Evolutionary conservation across 495 filamentous ascomycete genomes (phyloP).

Genomic region (Lophium mytilinum): DNA sequence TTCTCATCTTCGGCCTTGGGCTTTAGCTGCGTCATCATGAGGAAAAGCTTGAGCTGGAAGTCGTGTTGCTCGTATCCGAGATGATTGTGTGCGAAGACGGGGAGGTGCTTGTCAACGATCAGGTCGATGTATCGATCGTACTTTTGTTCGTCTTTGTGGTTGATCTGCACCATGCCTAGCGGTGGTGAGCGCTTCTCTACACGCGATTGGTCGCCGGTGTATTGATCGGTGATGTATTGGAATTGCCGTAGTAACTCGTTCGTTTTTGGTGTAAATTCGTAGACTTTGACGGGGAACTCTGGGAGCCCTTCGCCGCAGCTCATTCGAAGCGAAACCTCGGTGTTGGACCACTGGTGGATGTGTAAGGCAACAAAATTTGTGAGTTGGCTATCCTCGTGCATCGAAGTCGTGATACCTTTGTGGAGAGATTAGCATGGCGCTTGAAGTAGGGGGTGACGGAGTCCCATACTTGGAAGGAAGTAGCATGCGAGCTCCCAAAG

Average conservation of each 20-base stretch:
- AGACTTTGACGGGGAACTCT: conserved; percentile 25
- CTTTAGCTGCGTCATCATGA: conserved; percentile 27
- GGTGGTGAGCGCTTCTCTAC: conserved; percentile 29
- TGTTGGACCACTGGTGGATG: conserved; percentile 22
- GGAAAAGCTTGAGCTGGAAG: conserved; percentile 29
- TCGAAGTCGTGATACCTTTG: conserved; percentile 26
- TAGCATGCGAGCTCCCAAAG: conserved; percentile 25
- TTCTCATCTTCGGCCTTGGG: conserved; percentile 24
- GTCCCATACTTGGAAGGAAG: conserved; percentile 28
- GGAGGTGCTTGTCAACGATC: conserved; percentile 29
- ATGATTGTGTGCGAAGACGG: conserved; percentile 25
- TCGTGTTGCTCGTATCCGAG: conserved; percentile 30
- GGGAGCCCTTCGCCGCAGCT: conserved; percentile 19
- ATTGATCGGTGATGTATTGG: conserved; percentile 29
- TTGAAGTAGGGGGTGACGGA: background rate
- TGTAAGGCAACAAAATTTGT: conserved; percentile 26
- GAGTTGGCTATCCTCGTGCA: conserved; percentile 30
- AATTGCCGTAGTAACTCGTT: conserved; percentile 23
- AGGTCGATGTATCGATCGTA: conserved; percentile 32
- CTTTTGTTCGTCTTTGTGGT: conserved; percentile 28
- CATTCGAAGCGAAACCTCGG: conserved; percentile 16
- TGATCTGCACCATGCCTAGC: conserved; percentile 29
- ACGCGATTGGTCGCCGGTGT: conserved; percentile 5
- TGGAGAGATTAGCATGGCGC: background rate
- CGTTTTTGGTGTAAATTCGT: conserved; percentile 31